Conservation (phyloP, 441 rosid genomes). For the Lepidium campestre region DNA sequence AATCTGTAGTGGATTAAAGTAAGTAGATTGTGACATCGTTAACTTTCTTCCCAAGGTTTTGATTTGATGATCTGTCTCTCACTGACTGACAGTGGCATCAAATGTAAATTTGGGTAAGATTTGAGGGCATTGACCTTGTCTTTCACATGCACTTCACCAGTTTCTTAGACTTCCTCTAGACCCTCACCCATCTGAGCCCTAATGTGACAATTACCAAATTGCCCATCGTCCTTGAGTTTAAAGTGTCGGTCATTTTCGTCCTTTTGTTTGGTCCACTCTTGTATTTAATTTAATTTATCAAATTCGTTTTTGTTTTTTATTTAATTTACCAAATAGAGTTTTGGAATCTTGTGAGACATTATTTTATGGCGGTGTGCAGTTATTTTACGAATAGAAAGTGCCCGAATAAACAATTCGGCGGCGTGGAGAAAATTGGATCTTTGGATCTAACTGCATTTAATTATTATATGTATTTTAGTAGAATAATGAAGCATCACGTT, state of each 20-base stretch:
- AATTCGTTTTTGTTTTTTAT: too few relatives aligned
- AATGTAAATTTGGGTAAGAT: conserved; percentile 1
- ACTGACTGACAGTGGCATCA: conserved; percentile 28
- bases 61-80: conserved; percentile 30
- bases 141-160: conserved; percentile 18
- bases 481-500: conserved; percentile 12
- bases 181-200: conserved; percentile 19
- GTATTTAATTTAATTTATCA: background rate
- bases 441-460: conserved; percentile 23
- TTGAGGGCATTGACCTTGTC: conserved; percentile 8
- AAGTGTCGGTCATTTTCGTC: conserved; percentile 24
- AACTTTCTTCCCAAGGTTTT: conserved; percentile 21
- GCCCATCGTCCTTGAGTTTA: background rate
- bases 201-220: conserved; percentile 1
- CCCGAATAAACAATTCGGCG: conserved; percentile 22
- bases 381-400: too few relatives aligned
- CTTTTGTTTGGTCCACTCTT: conserved; percentile 27
- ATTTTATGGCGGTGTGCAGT: too few relatives aligned
- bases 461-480: background rate
- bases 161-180: conserved; percentile 11
- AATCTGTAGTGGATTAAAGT: background rate
- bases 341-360: conserved; percentile 17
- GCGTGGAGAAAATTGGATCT: conserved; percentile 26
- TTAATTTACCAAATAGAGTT: background rate
- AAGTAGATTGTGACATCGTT: conserved; percentile 6